These are phyloP conservation scores for Nakataea oryzae DNA, from an alignment of 2,329 filamentous ascomycete genomes.

Conservation along the genomic window DNA sequence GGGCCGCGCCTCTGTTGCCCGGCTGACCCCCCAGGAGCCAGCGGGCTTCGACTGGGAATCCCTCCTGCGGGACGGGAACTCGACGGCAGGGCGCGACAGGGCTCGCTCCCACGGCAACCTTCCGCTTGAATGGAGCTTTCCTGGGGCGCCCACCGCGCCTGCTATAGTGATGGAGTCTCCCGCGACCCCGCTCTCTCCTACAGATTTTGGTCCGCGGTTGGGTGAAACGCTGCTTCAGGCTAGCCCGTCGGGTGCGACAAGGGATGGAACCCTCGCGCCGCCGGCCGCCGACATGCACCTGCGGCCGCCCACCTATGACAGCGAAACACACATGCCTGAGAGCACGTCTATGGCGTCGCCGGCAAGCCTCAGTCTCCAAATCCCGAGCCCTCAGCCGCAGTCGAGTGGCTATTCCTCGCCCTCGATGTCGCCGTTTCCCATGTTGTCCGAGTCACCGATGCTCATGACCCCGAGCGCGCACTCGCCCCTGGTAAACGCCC, in stretches of 20 bases:
- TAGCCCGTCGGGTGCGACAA: background rate
- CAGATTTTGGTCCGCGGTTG: background rate
- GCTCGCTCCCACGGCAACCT: conserved; percentile 36
- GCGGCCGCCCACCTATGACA: conserved; percentile 7
- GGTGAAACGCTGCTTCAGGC: background rate
- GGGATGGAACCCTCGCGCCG: conserved; percentile 1
- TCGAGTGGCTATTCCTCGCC: conserved; percentile 36
- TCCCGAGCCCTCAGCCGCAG: conserved; percentile 31
- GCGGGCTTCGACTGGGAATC: background rate
- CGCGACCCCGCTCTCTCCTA: background rate
- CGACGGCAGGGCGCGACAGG: conserved; percentile 17
- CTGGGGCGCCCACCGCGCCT: conserved; percentile 26
- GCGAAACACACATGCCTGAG: background rate
- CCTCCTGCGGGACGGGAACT: background rate
- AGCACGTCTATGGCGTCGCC: conserved; percentile 2
- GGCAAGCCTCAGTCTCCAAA: conserved; percentile 29
- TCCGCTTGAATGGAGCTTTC: conserved; percentile 17
- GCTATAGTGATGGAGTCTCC: conserved; percentile 11
- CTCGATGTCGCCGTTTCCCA: conserved; percentile 54
- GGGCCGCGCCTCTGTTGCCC: background rate
- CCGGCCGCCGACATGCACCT: conserved; percentile 9
- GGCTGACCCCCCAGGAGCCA: background rate
- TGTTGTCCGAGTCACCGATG: conserved; percentile 50
- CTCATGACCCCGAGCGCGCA: conserved; percentile 29
- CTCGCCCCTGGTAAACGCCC: conserved; percentile 11